Conservation (phyloP, 2,329 filamentous ascomycete genomes). For the Talaromyces sp. region DNA sequence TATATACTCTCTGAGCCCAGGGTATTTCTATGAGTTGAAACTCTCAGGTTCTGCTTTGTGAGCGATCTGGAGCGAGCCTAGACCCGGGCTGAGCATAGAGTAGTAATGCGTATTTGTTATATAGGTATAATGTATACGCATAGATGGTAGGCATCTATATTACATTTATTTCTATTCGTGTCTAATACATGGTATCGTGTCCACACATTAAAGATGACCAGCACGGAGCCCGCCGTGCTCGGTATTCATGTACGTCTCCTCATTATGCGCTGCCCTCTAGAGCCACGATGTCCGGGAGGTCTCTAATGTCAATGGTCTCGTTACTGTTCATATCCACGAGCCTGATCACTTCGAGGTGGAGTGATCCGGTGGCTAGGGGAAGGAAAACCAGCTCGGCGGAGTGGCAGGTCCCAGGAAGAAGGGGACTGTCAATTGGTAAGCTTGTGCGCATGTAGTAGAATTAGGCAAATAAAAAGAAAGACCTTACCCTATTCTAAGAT, state of each 20-base stretch:
- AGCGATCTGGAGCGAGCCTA: no score
- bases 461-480: background rate
- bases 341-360: conserved; percentile 50
- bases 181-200: background rate
- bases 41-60: no score
- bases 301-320: conserved; percentile 52
- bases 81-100: no score
- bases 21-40: no score
- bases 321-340: conserved; percentile 54
- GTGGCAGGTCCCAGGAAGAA: conserved; percentile 53
- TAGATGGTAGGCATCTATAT: background rate
- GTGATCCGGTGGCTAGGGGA: conserved; percentile 46
- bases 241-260: background rate
- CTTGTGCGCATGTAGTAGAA: background rate
- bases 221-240: background rate
- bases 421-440: conserved; percentile 35
- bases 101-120: no score
- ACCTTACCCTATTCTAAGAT: conserved; percentile 54
- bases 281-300: conserved; percentile 53
- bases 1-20: no score
- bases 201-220: background rate
- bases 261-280: conserved; percentile 18
- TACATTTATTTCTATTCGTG: background rate
- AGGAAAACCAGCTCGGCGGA: conserved; percentile 53
- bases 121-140: background rate